These are phyloP conservation scores for Trichoderma orchidacearum DNA, from an alignment of 495 filamentous ascomycete species.

Conservation along the genomic window DNA sequence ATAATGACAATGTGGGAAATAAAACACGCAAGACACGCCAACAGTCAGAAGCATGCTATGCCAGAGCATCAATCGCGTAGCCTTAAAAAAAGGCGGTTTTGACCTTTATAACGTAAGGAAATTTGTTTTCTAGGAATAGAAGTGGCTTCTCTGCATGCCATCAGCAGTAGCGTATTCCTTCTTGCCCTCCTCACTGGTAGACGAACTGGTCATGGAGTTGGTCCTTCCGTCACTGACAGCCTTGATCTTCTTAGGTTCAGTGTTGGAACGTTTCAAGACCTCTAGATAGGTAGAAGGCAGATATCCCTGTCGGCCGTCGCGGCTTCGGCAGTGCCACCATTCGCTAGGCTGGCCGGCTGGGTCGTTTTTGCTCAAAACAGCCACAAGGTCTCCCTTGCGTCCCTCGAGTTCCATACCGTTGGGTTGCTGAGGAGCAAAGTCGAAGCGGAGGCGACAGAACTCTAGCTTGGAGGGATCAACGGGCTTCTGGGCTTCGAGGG, in stretches of 20 bases:
- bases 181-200: conserved; percentile 5
- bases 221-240: conserved; percentile 39
- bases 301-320: conserved; percentile 84
- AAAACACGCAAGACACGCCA: background rate
- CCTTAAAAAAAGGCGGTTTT: background rate
- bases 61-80: background rate
- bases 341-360: conserved; percentile 83
- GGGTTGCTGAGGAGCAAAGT: conserved; percentile 64
- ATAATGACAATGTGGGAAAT: background rate
- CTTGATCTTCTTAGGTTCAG: conserved; percentile 35
- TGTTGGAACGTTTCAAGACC: conserved; percentile 48
- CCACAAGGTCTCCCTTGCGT: conserved; percentile 91
- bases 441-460: conserved; percentile 88
- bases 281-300: conserved; percentile 83
- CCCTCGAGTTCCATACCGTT: conserved; percentile 78
- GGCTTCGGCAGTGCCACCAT: conserved; percentile 95
- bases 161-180: conserved; percentile 5
- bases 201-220: conserved; percentile 30
- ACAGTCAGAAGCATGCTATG: background rate
- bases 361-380: conserved; percentile 84
- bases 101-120: background rate
- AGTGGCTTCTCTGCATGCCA: conserved; percentile 4
- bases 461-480: conserved; percentile 81
- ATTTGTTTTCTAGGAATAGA: background rate
- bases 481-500: conserved; percentile 29